A percentile compares a stretch with the other conserved stretches of the same genome.
These are phyloP conservation scores for Penicillium chermesinum DNA, from an alignment of 495 filamentous ascomycete genomes.

Conservation along the genomic window DNA sequence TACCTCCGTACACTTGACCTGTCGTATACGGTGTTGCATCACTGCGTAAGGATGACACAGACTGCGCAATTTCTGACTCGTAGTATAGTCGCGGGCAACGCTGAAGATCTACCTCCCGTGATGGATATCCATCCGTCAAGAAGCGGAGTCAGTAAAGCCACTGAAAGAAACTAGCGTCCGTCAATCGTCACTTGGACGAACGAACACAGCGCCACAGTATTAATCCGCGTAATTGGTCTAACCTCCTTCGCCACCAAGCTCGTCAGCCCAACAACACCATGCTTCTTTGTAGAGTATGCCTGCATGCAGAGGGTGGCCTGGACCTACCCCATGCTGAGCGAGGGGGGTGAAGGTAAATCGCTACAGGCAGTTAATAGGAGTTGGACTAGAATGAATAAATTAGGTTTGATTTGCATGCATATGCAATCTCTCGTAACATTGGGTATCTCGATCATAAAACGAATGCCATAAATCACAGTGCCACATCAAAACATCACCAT, in stretches of 20 bases:
- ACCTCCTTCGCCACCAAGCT: conserved; percentile 54
- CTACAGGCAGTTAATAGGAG: no score
- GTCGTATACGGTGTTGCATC: conserved; percentile 54
- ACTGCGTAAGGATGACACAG: conserved; percentile 53
- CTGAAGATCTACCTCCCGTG: conserved; percentile 25
- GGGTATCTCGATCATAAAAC: conserved; percentile 1
- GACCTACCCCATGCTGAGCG: neutral
- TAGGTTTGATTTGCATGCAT: no score
- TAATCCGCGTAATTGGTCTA: conserved; percentile 53
- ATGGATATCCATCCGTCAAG: conserved; percentile 26
- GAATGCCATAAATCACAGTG: neutral
- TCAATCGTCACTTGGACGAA: neutral
- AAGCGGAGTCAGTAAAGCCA: conserved; percentile 52
- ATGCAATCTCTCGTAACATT: neutral
- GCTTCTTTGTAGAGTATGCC: conserved; percentile 56
- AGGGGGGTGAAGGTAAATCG: neutral
- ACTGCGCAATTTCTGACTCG: conserved; percentile 46
- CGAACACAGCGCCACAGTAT: conserved; percentile 51
- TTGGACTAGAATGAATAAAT: neutral
- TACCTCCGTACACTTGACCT: conserved; percentile 41
- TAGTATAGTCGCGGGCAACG: conserved; percentile 37
- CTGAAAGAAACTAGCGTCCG: conserved; percentile 16
- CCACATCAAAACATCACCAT: neutral
- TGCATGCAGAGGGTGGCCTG: conserved; percentile 41
- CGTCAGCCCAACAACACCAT: conserved; percentile 56